Percentiles rank a stretch among this genome's conserved stretches.
These are phyloP conservation scores for Chamaecyparis obtusa DNA, from an alignment of 75 land plant species.

Conservation along the genomic window DNA sequence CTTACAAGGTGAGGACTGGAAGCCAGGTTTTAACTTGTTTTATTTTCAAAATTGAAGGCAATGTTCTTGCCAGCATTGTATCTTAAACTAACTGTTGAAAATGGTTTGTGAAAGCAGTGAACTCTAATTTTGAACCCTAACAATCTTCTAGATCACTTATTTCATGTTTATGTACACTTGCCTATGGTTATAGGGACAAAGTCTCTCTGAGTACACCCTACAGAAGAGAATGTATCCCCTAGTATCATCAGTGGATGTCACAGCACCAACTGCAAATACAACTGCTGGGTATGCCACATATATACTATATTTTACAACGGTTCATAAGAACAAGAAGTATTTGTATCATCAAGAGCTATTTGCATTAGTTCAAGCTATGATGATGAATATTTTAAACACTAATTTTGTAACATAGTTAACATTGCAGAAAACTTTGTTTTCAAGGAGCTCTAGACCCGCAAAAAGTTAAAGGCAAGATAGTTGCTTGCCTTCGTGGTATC, in stretches of 20 bases:
- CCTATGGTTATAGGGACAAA: slow-evolving; percentile 17
- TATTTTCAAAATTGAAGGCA: too few species aligned
- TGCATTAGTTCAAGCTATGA: background rate
- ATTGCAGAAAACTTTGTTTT: slow-evolving; percentile 34
- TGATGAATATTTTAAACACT: background rate
- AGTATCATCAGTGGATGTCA: slow-evolving; percentile 21
- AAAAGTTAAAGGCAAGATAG: slow-evolving; percentile 60
- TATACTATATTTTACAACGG: background rate
- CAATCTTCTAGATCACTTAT: background rate
- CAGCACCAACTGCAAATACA: slow-evolving; percentile 9
- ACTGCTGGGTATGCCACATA: slow-evolving; percentile 17
- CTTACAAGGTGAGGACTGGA: background rate
- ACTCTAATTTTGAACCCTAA: background rate
- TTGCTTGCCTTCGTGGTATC: slow-evolving; percentile 53
- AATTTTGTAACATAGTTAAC: background rate
- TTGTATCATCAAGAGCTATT: background rate
- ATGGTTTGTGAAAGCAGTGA: background rate
- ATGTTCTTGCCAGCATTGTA: background rate
- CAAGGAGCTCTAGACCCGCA: slow-evolving; percentile 39
- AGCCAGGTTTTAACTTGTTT: background rate
- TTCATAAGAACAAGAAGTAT: background rate
- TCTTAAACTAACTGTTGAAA: background rate
- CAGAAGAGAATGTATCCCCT: slow-evolving; percentile 20
- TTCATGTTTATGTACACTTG: background rate
- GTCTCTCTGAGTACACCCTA: slow-evolving; percentile 10